These are phyloP conservation scores for Nakazawaea wyomingensis DNA, from an alignment of 805 yeast genomes.

Conservation along the genomic window DNA sequence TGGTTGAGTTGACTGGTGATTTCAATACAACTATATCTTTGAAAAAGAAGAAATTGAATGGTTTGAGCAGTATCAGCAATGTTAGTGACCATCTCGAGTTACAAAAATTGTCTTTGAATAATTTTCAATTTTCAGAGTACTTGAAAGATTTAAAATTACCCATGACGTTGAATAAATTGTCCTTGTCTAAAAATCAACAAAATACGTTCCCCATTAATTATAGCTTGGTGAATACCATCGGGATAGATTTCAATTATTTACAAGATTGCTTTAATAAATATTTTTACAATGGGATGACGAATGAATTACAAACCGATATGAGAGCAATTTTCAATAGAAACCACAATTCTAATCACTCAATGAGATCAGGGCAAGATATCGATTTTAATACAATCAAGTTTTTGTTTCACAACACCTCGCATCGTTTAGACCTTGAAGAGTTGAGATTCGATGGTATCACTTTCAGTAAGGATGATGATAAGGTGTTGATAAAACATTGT, in stretches of 20 bases:
- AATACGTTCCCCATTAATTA: constrained; percentile 15
- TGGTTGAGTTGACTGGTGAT: constrained; percentile 17
- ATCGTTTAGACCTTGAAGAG: constrained; percentile 14
- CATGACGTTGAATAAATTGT: constrained; percentile 9
- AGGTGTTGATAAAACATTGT: constrained; percentile 11
- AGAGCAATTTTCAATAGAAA: constrained; percentile 12
- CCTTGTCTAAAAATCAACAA: constrained; percentile 12
- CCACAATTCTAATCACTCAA: neutral
- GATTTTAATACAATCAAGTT: constrained; percentile 5
- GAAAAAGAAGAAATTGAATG: constrained; percentile 8
- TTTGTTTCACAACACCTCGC: neutral
- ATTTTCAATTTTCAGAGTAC: constrained; percentile 9
- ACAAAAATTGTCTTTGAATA: constrained; percentile 12
- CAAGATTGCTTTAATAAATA: constrained; percentile 18
- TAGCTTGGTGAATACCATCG: constrained; percentile 14
- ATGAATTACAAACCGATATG: constrained; percentile 12
- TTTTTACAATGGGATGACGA: constrained; percentile 17
- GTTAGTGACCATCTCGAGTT: neutral
- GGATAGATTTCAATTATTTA: constrained; percentile 16
- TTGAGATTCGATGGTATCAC: constrained; percentile 16
- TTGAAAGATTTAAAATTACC: constrained; percentile 7
- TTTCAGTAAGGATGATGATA: constrained; percentile 15
- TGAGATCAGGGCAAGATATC: neutral
- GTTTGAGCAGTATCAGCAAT: neutral
- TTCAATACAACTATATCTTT: constrained; percentile 4